A percentile compares a stretch with the other conserved stretches of the same genome.
phyloP scores from a whole-genome alignment of 805 yeast species.

The Barnettozyma sucrosica region DNA sequence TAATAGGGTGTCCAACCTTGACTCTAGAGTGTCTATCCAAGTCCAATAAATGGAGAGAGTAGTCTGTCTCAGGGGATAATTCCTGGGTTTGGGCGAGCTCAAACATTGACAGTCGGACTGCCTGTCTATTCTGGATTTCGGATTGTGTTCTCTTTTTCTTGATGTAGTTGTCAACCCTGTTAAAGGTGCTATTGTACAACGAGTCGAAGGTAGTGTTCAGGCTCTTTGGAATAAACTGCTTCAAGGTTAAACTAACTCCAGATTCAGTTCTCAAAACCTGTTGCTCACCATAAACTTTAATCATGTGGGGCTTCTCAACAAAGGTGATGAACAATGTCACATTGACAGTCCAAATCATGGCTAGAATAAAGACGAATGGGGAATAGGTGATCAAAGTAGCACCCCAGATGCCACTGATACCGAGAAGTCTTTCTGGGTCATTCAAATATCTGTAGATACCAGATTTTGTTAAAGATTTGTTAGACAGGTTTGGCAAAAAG shows the following conservation, averaged over 20 bases:
- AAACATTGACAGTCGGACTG: conserved; percentile 3
- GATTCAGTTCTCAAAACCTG: conserved; percentile 51
- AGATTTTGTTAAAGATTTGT: conserved; percentile 55
- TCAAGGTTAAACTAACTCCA: conserved; percentile 32
- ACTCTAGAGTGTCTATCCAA: conserved; percentile 18
- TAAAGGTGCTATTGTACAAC: conserved; percentile 37
- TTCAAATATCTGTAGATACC: conserved; percentile 80
- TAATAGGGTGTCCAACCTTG: conserved; percentile 47
- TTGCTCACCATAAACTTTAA: conserved; percentile 63
- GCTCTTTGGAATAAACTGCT: conserved; percentile 31
- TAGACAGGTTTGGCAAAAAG: conserved; percentile 52
- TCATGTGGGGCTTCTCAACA: conserved; percentile 75
- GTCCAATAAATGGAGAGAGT: conserved; percentile 26
- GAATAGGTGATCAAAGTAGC: conserved; percentile 54
- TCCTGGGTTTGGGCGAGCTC: background rate
- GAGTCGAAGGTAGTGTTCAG: conserved; percentile 38
- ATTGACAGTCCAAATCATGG: conserved; percentile 60
- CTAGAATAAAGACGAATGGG: conserved; percentile 40
- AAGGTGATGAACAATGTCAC: conserved; percentile 64
- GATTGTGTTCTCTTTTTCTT: conserved; percentile 23
- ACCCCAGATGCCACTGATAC: conserved; percentile 79
- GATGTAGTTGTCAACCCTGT: conserved; percentile 27
- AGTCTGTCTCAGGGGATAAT: conserved; percentile 18
- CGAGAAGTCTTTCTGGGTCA: conserved; percentile 75
- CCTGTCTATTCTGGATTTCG: conserved; percentile 14